Evolutionary conservation across 2,329 filamentous ascomycete species (phyloP), one percentile per base, ranked within the genome.

Genomic region (Xylaria sp.): DNA sequence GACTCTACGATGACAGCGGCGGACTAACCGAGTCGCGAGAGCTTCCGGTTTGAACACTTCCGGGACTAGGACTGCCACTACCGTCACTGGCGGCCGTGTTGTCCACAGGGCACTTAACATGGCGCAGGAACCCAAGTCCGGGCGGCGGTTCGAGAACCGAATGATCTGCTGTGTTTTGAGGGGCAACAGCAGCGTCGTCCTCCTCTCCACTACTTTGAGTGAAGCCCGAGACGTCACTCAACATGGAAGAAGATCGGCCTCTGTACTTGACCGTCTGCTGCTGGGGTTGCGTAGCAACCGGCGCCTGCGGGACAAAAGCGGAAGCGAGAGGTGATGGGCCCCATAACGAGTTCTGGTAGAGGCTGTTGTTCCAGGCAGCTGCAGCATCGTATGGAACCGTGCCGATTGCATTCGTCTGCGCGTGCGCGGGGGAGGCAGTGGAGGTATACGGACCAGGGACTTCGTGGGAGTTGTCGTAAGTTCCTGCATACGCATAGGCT

Each of bases 181-280:
- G 55, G 18, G 64, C 64, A 57, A 57, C 65, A 57, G 62, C 58
- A 61, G 58, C 57, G 52, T 76, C 76, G 18, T 78, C 76, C 19
- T 81, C 82, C 50, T 80, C 82, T 52, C 76, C 77, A 65, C 81
- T 85, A 13, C 80, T 83, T 72, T 87, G 83, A 6, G 85, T 88
- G 66, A 87, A 86, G 18, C 84, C 84, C n/a, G 83, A 86, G 2
- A 87, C 76, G 66, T 86, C 81, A 67, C 84, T 87, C 2, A 88
- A 79, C 85, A 88, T 88, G 59, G 83, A 86, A 8, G 83, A 86
- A 35, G 84, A 87, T 53, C 85, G 81, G 19, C 83, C 84, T 50
- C 84, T 75, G 35, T 76, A 75, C 70, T 78, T 80, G 23, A 56
- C 55, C n/a, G 60, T 37, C 23, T 63, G 64, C 65, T 69, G 62